Percentiles rank a stretch among this genome's conserved stretches.
Conservation (phyloP, 2,329 filamentous ascomycete species). For the Fusarium mexicanum region DNA sequence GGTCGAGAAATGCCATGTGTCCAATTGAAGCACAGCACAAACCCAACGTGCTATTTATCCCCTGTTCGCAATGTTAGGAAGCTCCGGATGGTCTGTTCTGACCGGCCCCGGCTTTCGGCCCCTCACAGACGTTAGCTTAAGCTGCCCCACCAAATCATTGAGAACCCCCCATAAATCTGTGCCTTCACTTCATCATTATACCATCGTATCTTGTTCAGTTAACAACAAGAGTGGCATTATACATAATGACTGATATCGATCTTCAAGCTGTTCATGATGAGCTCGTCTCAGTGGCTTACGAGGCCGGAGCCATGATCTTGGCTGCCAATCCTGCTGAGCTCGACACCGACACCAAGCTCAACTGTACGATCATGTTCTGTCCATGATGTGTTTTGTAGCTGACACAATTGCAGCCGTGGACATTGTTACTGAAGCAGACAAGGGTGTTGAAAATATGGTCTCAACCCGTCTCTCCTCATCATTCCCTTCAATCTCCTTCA, state of each 20-base stretch:
- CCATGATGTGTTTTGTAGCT: not conserved
- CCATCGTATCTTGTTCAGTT: not conserved
- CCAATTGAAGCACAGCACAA: conserved; percentile 2
- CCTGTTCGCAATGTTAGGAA: not conserved
- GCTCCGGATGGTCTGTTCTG: conserved; percentile 13
- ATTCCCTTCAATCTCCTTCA: conserved; percentile 70
- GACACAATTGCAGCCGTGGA: conserved; percentile 63
- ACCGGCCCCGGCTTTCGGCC: conserved; percentile 20
- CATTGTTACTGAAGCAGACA: conserved; percentile 74
- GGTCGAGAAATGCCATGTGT: not conserved
- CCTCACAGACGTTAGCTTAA: conserved; percentile 22
- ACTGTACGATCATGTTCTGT: conserved; percentile 59
- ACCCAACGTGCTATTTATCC: conserved; percentile 1
- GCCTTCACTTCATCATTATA: conserved; percentile 5
- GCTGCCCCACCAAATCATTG: conserved; percentile 34
- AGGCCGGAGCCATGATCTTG: conserved; percentile 72
- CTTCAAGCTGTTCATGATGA: conserved; percentile 70
- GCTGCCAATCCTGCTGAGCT: conserved; percentile 68
- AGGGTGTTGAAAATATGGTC: conserved; percentile 72
- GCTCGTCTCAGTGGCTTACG: conserved; percentile 67
- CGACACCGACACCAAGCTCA: conserved; percentile 69
- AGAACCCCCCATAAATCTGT: conserved; percentile 37
- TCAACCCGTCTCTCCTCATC: conserved; percentile 59
- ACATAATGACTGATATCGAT: conserved; percentile 64
- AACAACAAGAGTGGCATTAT: not conserved